Evolutionary conservation across 805 yeast species (phyloP), one percentile per base, ranked within the genome.

Genomic region (Starmerella bombi): DNA sequence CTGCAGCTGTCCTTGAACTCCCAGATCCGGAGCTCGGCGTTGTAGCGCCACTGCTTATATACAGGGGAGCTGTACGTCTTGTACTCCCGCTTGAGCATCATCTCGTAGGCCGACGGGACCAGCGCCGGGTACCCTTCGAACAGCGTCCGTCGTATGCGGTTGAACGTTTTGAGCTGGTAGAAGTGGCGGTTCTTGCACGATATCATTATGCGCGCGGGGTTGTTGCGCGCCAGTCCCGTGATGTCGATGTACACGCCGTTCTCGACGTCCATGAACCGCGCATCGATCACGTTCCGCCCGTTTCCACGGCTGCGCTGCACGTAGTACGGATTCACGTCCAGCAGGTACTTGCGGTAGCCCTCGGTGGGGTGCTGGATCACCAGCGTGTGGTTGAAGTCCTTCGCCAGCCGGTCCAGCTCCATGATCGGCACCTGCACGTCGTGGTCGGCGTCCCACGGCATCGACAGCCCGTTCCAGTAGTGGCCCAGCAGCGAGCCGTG

Each of bases 231-330:
- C 23, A 68, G 51, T 4, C 77, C 83, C 2, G 73, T 70, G 38
- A 76, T 65, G 48, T 75, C 80, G 43, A 76, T 63, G 51, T 71
- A 76, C 14, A 67, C 55, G 10, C 82, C 82, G 2, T 76, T 69
- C 43, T 71, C 70, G 14, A 69, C 64, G 51, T 76, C 82, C 40
- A 76, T 72, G 53, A 76, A 72, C 47, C 80, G 63, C 6, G 76
- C 69, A 51, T 72, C 76, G 18, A 59, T 72, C 59, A 43, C 70
- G 64, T 45, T 74, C 55, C 15, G 63, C 61, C 70, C 70, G 45
- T 71, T 69, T 31, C 67, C 64, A 23, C 63, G 55, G 1, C 63
- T 63, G 34, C 77, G 65, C 49, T 71, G 69, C 45, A 69, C 60
- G 50, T 60, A 71, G 57, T 64, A 61, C 0, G 76, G 70, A 18